phyloP scores from a whole-genome alignment of 768 basidiomycete species.

The Pleurotus eryngii region DNA sequence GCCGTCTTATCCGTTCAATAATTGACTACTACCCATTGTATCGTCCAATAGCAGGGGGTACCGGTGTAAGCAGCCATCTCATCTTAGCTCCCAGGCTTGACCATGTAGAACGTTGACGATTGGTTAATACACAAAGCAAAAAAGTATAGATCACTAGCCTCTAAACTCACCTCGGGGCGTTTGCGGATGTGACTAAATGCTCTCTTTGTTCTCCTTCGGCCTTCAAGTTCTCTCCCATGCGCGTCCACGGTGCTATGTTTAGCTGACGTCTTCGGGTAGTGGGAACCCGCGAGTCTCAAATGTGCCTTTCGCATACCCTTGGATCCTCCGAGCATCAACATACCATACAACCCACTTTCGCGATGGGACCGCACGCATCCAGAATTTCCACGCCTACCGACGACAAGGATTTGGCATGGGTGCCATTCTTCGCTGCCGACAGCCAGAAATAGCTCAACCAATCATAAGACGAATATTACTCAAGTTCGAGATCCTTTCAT shows the following conservation, averaged over 20 bases:
- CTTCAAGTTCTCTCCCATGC: not conserved
- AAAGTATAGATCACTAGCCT: too few species aligned
- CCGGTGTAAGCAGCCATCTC: too few species aligned
- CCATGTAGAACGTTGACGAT: too few species aligned
- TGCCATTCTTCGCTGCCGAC: not conserved
- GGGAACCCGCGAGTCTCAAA: too few species aligned
- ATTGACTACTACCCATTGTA: too few species aligned
- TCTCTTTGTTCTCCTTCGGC: not conserved
- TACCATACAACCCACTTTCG: too few species aligned
- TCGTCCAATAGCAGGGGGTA: too few species aligned
- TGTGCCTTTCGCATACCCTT: not conserved
- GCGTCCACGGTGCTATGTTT: not conserved
- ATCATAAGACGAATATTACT: not conserved
- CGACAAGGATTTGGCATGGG: not conserved
- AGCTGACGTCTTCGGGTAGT: not conserved
- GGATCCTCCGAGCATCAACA: not conserved
- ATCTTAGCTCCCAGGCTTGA: too few species aligned
- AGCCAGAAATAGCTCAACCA: not conserved
- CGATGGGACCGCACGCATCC: not conserved
- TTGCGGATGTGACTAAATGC: not conserved
- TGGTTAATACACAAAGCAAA: too few species aligned
- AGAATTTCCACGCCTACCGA: slow-evolving; percentile 3
- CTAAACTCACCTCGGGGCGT: too few species aligned
- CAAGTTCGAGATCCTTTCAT: not conserved
- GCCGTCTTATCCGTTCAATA: too few species aligned